Evolutionary conservation across 2,329 filamentous ascomycete genomes (phyloP).

Genomic region (Epicoccum sorghinum): DNA sequence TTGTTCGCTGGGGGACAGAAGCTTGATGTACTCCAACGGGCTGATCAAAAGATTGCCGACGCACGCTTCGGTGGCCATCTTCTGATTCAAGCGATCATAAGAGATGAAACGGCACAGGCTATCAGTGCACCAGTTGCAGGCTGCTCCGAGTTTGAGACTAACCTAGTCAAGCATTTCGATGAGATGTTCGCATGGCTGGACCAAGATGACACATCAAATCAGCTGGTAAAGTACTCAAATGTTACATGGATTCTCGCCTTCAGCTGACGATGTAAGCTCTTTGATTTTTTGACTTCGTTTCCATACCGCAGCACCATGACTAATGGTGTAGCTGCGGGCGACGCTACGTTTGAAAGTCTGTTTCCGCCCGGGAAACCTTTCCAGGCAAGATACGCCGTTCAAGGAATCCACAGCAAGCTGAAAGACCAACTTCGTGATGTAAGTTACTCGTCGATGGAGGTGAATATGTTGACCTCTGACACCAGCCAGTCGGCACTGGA

Average conservation of each 20-base stretch:
- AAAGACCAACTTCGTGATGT: constrained; percentile 41
- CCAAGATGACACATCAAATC: constrained; percentile 63
- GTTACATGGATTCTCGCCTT: background rate
- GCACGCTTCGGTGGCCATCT: constrained; percentile 34
- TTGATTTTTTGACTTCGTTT: constrained; percentile 43
- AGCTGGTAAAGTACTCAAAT: constrained; percentile 23
- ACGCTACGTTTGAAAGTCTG: constrained; percentile 28
- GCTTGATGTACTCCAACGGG: constrained; percentile 66
- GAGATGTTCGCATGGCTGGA: constrained; percentile 82
- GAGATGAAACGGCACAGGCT: constrained; percentile 32
- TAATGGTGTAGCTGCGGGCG: constrained; percentile 33
- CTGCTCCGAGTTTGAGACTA: constrained; percentile 69
- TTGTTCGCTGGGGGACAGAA: constrained; percentile 72
- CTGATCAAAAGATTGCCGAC: constrained; percentile 68
- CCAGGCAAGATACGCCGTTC: constrained; percentile 44
- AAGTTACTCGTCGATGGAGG: background rate
- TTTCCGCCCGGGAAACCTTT: constrained; percentile 46
- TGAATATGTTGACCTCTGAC: constrained; percentile 12
- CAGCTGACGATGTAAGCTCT: constrained; percentile 34
- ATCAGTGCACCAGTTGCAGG: constrained; percentile 21
- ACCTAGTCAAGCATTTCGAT: constrained; percentile 81
- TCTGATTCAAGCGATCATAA: constrained; percentile 40
- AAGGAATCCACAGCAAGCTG: constrained; percentile 39
- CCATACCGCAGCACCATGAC: constrained; percentile 38
- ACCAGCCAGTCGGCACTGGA: constrained; percentile 35